Evolutionary conservation across 352 stramenopile genomes (phyloP).

Genomic region (Pythium aquatile): DNA sequence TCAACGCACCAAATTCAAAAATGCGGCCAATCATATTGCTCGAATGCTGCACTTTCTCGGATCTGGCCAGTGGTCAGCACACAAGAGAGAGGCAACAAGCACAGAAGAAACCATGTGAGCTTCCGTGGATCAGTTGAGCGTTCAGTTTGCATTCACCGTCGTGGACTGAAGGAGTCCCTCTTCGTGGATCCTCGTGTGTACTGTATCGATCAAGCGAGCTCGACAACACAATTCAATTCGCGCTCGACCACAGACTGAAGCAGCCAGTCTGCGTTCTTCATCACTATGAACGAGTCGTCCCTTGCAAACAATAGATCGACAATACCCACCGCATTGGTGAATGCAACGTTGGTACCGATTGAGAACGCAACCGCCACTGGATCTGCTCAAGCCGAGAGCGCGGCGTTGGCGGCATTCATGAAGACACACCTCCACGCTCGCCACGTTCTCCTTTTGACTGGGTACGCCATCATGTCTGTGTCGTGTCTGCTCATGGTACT

Average conservation of each 20-base stretch:
- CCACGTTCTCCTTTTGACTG: slow-evolving; percentile 11
- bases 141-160: too few relatives aligned
- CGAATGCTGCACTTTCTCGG: not conserved
- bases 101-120: too few relatives aligned
- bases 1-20: not conserved
- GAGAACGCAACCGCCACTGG: not conserved
- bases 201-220: too few relatives aligned
- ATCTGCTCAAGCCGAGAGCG: not conserved
- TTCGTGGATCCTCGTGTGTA: too few relatives aligned
- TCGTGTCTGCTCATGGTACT: slow-evolving; percentile 30
- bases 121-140: too few relatives aligned
- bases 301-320: not conserved
- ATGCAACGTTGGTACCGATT: not conserved
- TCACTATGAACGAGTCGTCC: not conserved
- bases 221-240: not conserved
- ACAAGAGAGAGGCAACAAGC: too few relatives aligned
- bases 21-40: not conserved
- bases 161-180: too few relatives aligned
- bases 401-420: not conserved
- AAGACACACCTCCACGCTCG: not conserved
- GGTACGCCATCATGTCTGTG: slow-evolving; percentile 22
- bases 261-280: not conserved
- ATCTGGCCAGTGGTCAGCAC: not conserved
- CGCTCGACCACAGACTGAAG: not conserved
- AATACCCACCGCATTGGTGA: not conserved